Conservation (phyloP, 257 asterid species). For the Solanum gandarillasii region DNA sequence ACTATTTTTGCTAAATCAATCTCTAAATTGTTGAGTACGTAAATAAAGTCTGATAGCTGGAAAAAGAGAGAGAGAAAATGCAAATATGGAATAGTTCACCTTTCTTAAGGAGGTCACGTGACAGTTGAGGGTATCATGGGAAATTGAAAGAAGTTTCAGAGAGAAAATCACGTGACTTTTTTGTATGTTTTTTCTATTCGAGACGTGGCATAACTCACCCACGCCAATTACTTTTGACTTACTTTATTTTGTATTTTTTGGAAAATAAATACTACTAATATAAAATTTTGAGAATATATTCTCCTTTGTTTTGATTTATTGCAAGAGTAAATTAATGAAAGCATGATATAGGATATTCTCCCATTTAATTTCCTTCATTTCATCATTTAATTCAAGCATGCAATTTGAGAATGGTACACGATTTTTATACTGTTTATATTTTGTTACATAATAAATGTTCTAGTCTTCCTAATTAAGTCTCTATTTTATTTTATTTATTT, state of each 20-base stretch:
- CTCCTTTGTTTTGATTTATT: neutral
- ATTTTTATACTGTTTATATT: neutral
- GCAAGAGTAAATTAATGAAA: neutral
- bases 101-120: neutral
- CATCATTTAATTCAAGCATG: neutral
- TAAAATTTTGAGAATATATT: neutral
- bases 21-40: neutral
- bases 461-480: neutral
- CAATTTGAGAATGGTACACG: neutral
- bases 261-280: neutral
- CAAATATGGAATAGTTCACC: neutral
- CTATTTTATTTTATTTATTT: neutral
- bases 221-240: slow-evolving; percentile 4
- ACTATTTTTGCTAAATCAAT: neutral
- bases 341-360: neutral
- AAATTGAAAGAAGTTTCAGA: neutral
- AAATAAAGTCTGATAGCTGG: fast-evolving
- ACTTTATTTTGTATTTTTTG: neutral
- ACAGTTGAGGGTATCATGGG: neutral
- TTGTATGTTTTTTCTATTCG: neutral
- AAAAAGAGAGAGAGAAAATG: neutral
- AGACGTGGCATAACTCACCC: neutral
- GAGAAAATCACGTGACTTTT: neutral
- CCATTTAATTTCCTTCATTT: neutral
- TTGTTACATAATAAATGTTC: neutral